A percentile compares a stretch with the other conserved stretches of the same genome.
phyloP scores from a whole-genome alignment of 2,329 filamentous ascomycete genomes.

The Hypoxylon sp. region DNA sequence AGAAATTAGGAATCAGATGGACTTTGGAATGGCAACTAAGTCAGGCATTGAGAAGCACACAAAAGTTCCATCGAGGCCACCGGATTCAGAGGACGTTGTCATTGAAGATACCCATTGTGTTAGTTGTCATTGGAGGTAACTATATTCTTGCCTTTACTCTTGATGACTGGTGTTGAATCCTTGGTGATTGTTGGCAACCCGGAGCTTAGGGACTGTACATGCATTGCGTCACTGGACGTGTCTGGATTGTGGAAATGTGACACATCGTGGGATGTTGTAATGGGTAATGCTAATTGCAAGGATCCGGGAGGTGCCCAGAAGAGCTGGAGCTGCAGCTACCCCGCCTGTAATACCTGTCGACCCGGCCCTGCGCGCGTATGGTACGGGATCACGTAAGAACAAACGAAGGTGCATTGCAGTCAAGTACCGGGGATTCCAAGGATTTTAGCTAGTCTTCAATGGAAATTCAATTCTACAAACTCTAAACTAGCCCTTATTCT shows the following conservation, averaged over 20 bases:
- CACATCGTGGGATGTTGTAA: conserved; percentile 2
- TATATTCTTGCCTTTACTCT: background rate
- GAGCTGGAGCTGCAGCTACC: conserved; percentile 24
- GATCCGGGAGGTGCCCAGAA: background rate
- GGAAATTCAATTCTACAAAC: background rate
- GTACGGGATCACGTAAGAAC: conserved; percentile 7
- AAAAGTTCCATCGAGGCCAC: conserved; percentile 1
- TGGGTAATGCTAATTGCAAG: background rate
- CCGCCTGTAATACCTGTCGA: conserved; percentile 19
- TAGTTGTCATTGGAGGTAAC: conserved; percentile 7
- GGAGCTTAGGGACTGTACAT: background rate
- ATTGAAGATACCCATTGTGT: conserved; percentile 46
- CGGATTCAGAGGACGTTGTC: conserved; percentile 24
- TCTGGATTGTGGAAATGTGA: conserved; percentile 1
- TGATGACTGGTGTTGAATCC: background rate
- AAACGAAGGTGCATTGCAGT: background rate
- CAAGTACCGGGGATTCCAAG: background rate
- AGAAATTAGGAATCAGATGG: conserved; percentile 8
- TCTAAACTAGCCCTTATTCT: background rate
- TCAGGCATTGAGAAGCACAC: conserved; percentile 9
- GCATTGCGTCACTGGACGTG: conserved; percentile 1
- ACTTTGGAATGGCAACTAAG: conserved; percentile 5
- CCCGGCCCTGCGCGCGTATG: conserved; percentile 10
- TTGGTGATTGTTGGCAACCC: conserved; percentile 7
- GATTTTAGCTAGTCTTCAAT: conserved; percentile 9